These are phyloP conservation scores for Cryptosporidium parvum DNA, from an alignment of 169 alveolate species.

Conservation along the genomic window DNA sequence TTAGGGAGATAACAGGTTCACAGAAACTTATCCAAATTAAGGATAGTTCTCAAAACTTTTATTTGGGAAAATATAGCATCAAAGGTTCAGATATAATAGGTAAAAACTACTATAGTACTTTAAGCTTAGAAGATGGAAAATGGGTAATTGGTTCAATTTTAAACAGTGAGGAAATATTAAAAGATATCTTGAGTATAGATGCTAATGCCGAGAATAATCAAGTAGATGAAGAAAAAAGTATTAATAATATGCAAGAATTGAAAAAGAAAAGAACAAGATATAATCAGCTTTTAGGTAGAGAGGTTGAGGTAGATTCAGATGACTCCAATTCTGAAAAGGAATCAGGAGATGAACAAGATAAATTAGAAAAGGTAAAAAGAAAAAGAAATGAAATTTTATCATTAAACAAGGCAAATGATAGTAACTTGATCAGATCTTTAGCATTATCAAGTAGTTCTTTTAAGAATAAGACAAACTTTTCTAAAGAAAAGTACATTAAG, in stretches of 20 bases:
- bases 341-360: background rate
- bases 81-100: slow-evolving; percentile 71
- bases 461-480: slow-evolving; percentile 57
- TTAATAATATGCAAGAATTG: background rate
- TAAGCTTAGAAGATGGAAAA: slow-evolving; percentile 44
- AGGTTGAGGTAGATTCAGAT: slow-evolving; percentile 14
- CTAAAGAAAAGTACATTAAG: slow-evolving; percentile 66
- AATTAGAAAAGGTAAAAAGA: slow-evolving; percentile 11
- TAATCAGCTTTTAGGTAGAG: slow-evolving; percentile 34
- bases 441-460: slow-evolving; percentile 53
- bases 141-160: slow-evolving; percentile 59
- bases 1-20: slow-evolving; percentile 60
- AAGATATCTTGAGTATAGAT: slow-evolving; percentile 33
- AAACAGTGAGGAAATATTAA: slow-evolving; percentile 47
- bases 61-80: slow-evolving; percentile 43
- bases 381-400: slow-evolving; percentile 46
- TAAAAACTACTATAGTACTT: slow-evolving; percentile 39
- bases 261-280: slow-evolving; percentile 18
- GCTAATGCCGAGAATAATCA: background rate
- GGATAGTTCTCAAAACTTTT: slow-evolving; percentile 18
- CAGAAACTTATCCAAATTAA: slow-evolving; percentile 45
- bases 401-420: slow-evolving; percentile 36
- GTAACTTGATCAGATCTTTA: slow-evolving; percentile 23
- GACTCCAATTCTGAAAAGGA: slow-evolving; percentile 14
- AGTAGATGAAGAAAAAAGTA: slow-evolving; percentile 10